phyloP scores from a whole-genome alignment of 768 basidiomycete genomes.

The Holtermanniella nyarrowii region DNA sequence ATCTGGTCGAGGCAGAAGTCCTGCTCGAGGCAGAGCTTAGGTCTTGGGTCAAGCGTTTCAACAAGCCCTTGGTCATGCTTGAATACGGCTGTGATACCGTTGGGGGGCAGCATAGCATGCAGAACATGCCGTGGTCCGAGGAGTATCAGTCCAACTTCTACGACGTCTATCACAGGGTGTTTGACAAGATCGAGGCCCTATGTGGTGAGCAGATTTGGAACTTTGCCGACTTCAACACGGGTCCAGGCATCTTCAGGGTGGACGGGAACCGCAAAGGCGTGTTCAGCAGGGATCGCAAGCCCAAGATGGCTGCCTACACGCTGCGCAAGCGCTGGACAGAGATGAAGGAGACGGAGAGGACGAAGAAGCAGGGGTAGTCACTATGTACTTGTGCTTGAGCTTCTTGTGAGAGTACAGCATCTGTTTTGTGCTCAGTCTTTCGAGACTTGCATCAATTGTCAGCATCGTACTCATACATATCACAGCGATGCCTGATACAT shows the following conservation, averaged over 20 bases:
- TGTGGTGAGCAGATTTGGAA: conserved; percentile 24
- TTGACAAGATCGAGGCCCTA: conserved; percentile 16
- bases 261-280: conserved; percentile 27
- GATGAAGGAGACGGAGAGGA: too few relatives aligned
- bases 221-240: conserved; percentile 24
- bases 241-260: conserved; percentile 17
- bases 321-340: conserved; percentile 16
- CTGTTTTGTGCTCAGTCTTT: too few relatives aligned
- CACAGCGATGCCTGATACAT: too few relatives aligned
- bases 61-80: conserved; percentile 14
- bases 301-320: conserved; percentile 18
- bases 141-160: conserved; percentile 14
- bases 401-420: too few relatives aligned
- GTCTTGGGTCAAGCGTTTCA: conserved; percentile 9
- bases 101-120: conserved; percentile 12
- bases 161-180: conserved; percentile 20
- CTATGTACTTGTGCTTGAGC: too few relatives aligned
- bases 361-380: too few relatives aligned
- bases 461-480: too few relatives aligned
- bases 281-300: conserved; percentile 15
- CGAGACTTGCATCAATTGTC: too few relatives aligned
- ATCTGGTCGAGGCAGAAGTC: conserved; percentile 13
- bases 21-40: conserved; percentile 15
- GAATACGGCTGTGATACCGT: conserved; percentile 24
- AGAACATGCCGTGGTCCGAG: conserved; percentile 20